Conservation (phyloP, 208 protist genomes). For the Leishmania mexicana region DNA sequence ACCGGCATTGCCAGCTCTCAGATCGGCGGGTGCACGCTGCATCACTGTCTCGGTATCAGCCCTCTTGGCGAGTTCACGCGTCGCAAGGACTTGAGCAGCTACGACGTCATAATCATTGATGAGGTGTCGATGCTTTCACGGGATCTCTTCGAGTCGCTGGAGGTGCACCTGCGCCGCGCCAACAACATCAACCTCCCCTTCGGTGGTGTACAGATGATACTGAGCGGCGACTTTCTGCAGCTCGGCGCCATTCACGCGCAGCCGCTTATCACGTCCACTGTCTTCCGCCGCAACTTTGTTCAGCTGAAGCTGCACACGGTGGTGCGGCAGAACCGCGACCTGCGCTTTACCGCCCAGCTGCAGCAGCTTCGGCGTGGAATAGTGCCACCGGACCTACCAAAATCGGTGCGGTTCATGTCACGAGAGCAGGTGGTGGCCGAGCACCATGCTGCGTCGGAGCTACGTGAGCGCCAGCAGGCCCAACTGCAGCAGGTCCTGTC, state of each 20-base stretch:
- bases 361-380: slow-evolving; percentile 70
- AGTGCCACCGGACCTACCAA: slow-evolving; percentile 60
- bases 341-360: slow-evolving; percentile 66
- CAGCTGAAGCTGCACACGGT: slow-evolving; percentile 78
- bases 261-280: slow-evolving; percentile 60
- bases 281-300: slow-evolving; percentile 82
- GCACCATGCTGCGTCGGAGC: slow-evolving; percentile 17
- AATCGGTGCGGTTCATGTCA: slow-evolving; percentile 64
- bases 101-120: slow-evolving; percentile 93
- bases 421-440: slow-evolving; percentile 25
- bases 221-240: slow-evolving; percentile 94
- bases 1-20: slow-evolving; percentile 83
- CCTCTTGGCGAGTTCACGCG: slow-evolving; percentile 72
- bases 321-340: slow-evolving; percentile 60
- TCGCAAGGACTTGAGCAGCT: slow-evolving; percentile 61
- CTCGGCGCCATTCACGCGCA: slow-evolving; percentile 72
- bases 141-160: slow-evolving; percentile 82
- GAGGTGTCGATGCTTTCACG: slow-evolving; percentile 92
- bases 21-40: slow-evolving; percentile 85
- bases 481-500: slow-evolving; percentile 29
- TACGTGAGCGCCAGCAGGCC: slow-evolving; percentile 27
- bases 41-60: slow-evolving; percentile 89
- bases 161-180: slow-evolving; percentile 73
- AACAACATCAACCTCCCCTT: slow-evolving; percentile 86
- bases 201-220: slow-evolving; percentile 92